Percentiles rank a stretch among this genome's conserved stretches.
phyloP scores from a whole-genome alignment of 2,329 filamentous ascomycete genomes.

The Lasiodiplodia hormozganensis region DNA sequence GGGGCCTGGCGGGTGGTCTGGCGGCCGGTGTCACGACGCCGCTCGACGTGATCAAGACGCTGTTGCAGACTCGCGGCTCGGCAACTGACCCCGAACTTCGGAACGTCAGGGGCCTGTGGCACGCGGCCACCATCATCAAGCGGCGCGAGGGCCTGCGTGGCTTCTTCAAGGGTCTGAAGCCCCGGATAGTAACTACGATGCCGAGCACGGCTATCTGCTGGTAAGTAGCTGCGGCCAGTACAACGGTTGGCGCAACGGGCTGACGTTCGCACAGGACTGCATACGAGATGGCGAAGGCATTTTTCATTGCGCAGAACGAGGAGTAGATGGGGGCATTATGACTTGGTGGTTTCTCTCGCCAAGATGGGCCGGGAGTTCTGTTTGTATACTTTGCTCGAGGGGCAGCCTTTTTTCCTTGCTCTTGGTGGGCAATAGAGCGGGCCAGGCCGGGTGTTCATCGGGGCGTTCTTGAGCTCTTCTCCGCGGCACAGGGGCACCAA shows the following conservation, averaged over 20 bases:
- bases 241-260: constrained; percentile 20
- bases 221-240: constrained; percentile 57
- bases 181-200: constrained; percentile 94
- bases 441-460: constrained; percentile 19
- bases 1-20: constrained; percentile 89
- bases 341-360: background rate
- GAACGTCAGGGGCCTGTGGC: constrained; percentile 80
- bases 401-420: constrained; percentile 16
- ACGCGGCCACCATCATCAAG: constrained; percentile 82
- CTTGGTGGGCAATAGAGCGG: constrained; percentile 23
- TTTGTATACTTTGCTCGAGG: constrained; percentile 20
- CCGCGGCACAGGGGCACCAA: constrained; percentile 15
- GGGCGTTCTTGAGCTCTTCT: constrained; percentile 27
- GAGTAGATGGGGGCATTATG: constrained; percentile 15
- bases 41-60: constrained; percentile 97
- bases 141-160: constrained; percentile 82
- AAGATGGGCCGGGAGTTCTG: background rate
- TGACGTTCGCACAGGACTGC: constrained; percentile 59
- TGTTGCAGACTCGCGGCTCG: constrained; percentile 90
- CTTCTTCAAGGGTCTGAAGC: constrained; percentile 92
- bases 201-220: constrained; percentile 99
- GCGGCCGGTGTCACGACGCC: constrained; percentile 94
- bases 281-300: constrained; percentile 73
- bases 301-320: constrained; percentile 61
- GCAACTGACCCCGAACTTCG: constrained; percentile 81